A percentile compares a stretch with the other conserved stretches of the same genome.
Conservation (phyloP, 2,329 filamentous ascomycete genomes). For the Aspergillus sp. region DNA sequence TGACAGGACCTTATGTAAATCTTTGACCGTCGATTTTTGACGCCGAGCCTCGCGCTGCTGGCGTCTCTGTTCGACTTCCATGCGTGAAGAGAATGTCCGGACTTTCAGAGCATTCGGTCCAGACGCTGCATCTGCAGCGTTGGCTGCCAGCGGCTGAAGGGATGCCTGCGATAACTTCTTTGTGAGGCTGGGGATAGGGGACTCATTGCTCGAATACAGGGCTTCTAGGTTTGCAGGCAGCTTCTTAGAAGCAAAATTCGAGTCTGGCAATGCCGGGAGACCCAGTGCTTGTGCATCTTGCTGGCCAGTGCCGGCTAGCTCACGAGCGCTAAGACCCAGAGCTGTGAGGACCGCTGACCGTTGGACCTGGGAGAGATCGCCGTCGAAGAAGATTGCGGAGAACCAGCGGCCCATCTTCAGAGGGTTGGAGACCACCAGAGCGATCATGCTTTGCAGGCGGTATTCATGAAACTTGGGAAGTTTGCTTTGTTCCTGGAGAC, state of each 20-base stretch:
- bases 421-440: constrained; percentile 74
- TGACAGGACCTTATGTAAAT: constrained; percentile 72
- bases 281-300: constrained; percentile 45
- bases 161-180: constrained; percentile 68
- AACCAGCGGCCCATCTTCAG: constrained; percentile 80
- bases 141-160: constrained; percentile 76
- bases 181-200: constrained; percentile 68
- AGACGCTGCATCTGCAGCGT: constrained; percentile 74
- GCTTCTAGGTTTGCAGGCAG: constrained; percentile 73
- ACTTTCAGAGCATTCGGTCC: constrained; percentile 86
- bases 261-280: constrained; percentile 33
- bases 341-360: constrained; percentile 78
- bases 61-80: constrained; percentile 61
- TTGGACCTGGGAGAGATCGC: constrained; percentile 86
- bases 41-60: constrained; percentile 44
- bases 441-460: constrained; percentile 76
- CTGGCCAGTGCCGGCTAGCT: constrained; percentile 74
- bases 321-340: constrained; percentile 76
- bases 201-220: constrained; percentile 57
- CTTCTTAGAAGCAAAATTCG: constrained; percentile 74
- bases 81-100: constrained; percentile 79
- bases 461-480: constrained; percentile 74
- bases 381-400: constrained; percentile 80
- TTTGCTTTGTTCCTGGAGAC: constrained; percentile 82
- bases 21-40: constrained; percentile 67